Evolutionary conservation across 116 monocot species (phyloP).

Genomic region (Papilionanthe hybrid): DNA sequence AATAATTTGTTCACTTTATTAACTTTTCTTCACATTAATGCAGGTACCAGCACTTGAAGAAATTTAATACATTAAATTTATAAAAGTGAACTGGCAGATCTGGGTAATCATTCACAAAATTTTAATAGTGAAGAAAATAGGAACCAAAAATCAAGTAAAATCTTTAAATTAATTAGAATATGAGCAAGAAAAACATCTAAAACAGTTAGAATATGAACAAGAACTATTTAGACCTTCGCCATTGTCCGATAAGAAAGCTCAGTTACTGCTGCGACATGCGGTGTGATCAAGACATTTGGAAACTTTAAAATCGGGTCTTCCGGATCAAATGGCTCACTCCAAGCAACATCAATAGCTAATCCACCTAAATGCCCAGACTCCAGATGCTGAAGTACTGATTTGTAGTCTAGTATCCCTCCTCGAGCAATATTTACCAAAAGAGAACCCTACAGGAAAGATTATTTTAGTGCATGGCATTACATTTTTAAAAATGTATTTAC

Average conservation of each 20-base stretch:
- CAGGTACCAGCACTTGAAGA: too few relatives aligned
- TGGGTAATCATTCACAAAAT: too few relatives aligned
- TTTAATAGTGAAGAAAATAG: too few relatives aligned
- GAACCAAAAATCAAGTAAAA: too few relatives aligned
- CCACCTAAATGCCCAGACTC: conserved; percentile 82
- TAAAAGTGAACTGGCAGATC: too few relatives aligned
- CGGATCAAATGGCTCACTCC: conserved; percentile 89
- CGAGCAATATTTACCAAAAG: conserved; percentile 77
- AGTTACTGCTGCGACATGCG: conserved; percentile 84
- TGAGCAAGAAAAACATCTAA: not conserved
- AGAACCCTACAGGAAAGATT: conserved; percentile 41
- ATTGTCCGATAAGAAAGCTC: conserved; percentile 72
- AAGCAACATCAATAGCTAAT: conserved; percentile 86
- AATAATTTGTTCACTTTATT: too few relatives aligned
- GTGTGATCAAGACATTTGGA: conserved; percentile 82
- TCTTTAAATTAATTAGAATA: too few relatives aligned
- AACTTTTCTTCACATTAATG: too few relatives aligned
- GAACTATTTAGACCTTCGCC: conserved; percentile 67
- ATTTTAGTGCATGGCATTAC: not conserved
- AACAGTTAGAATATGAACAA: not conserved
- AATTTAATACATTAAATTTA: too few relatives aligned
- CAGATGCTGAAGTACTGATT: conserved; percentile 48
- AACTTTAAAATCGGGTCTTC: conserved; percentile 80
- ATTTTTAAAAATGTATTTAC: not conserved
- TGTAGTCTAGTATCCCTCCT: conserved; percentile 75